These are phyloP conservation scores for Blastobotrys mokoenaii DNA, from an alignment of 805 yeast species.

Conservation along the genomic window DNA sequence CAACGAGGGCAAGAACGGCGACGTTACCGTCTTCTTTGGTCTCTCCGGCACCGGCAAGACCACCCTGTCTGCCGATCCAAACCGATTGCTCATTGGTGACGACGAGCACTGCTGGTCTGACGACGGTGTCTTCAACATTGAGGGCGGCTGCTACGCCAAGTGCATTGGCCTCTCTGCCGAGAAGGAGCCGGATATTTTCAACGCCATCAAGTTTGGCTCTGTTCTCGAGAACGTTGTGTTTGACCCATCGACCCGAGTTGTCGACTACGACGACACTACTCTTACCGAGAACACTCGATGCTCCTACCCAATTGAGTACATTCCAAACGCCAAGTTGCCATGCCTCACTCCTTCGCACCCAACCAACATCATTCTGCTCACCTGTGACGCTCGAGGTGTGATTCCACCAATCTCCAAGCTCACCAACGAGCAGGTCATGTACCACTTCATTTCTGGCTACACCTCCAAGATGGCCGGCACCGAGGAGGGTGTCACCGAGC, in stretches of 20 bases:
- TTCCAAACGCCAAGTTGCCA: conserved; percentile 93
- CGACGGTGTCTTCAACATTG: conserved; percentile 96
- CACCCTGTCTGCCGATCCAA: conserved; percentile 91
- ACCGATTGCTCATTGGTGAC: conserved; percentile 91
- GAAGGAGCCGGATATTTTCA: conserved; percentile 96
- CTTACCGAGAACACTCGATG: conserved; percentile 97
- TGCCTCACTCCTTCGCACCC: conserved; percentile 88
- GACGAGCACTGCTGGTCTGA: conserved; percentile 99
- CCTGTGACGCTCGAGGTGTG: conserved; percentile 98
- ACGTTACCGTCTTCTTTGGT: conserved; percentile 93
- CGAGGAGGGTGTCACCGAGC: conserved; percentile 97
- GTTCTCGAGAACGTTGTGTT: conserved; percentile 89
- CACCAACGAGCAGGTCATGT: conserved; percentile 94
- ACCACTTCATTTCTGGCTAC: conserved; percentile 97
- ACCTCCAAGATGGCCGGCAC: conserved; percentile 99
- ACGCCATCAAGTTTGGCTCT: conserved; percentile 90
- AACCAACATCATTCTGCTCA: conserved; percentile 79
- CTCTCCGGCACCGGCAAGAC: conserved; percentile 98
- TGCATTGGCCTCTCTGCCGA: conserved; percentile 82
- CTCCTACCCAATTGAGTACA: conserved; percentile 95
- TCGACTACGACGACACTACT: conserved; percentile 72
- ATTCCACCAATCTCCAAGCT: conserved; percentile 94
- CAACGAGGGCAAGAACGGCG: conserved; percentile 82
- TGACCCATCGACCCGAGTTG: conserved; percentile 68
- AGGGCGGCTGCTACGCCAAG: conserved; percentile 99